Percentiles rank a stretch among this genome's conserved stretches.
phyloP scores from a whole-genome alignment of 352 stramenopile genomes.

The Hyphochytrium catenoides region DNA sequence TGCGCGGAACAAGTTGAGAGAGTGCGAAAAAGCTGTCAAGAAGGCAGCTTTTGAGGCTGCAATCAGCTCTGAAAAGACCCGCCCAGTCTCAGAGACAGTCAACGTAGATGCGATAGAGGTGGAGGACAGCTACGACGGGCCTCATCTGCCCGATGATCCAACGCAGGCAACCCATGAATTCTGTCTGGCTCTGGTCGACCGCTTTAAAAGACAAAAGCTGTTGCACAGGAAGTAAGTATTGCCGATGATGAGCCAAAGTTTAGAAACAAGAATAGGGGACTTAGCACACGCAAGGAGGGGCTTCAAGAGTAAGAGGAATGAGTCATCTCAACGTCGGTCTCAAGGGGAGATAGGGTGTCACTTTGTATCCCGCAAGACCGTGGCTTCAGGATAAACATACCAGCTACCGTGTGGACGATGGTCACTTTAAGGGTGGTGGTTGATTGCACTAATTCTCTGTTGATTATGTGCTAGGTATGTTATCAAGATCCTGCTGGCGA shows the following conservation, averaged over 20 bases:
- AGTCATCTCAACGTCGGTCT: too few relatives aligned
- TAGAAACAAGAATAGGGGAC: too few relatives aligned
- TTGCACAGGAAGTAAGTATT: constrained; percentile 96
- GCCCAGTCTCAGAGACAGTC: constrained; percentile 73
- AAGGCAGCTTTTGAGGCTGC: constrained; percentile 84
- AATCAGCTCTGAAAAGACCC: constrained; percentile 82
- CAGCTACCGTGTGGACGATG: too few relatives aligned
- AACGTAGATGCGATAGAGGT: constrained; percentile 62
- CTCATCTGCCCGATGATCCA: constrained; percentile 27
- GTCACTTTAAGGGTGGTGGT: too few relatives aligned
- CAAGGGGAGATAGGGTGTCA: too few relatives aligned
- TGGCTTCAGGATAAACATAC: too few relatives aligned
- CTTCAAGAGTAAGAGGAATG: too few relatives aligned
- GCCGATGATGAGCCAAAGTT: too few relatives aligned
- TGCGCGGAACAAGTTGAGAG: constrained; percentile 73
- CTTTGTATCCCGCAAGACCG: too few relatives aligned
- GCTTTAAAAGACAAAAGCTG: constrained; percentile 89
- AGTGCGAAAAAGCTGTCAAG: constrained; percentile 89
- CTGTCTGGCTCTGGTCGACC: constrained; percentile 71
- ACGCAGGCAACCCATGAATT: constrained; percentile 46
- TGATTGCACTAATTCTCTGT: too few relatives aligned
- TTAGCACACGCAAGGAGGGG: too few relatives aligned
- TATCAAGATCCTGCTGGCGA: constrained; percentile 76
- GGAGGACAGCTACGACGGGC: constrained; percentile 46
- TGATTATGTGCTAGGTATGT: too few relatives aligned